Conservation (phyloP, 2,329 filamentous ascomycete genomes). For the Byssochlamys sp. region DNA sequence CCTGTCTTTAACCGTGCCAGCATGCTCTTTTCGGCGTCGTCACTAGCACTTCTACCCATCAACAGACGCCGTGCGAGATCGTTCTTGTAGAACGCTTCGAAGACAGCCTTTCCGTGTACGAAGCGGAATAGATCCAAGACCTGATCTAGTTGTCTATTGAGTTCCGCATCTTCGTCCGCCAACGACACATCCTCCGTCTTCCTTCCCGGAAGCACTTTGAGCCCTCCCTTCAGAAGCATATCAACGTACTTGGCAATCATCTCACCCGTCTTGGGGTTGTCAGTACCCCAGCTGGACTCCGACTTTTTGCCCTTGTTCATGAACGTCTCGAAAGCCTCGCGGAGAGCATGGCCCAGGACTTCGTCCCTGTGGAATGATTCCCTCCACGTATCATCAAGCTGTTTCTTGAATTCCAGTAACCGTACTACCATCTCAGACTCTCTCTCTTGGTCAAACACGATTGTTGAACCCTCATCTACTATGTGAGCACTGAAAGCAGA, state of each 20-base stretch:
- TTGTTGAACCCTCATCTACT: slow-evolving; percentile 58
- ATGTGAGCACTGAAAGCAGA: slow-evolving; percentile 72
- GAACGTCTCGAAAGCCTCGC: slow-evolving; percentile 78
- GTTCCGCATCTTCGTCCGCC: slow-evolving; percentile 80
- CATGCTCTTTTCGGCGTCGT: slow-evolving; percentile 94
- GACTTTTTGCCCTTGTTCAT: slow-evolving; percentile 79
- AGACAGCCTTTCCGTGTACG: slow-evolving; percentile 92
- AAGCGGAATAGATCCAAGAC: slow-evolving; percentile 92
- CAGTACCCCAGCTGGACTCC: slow-evolving; percentile 62
- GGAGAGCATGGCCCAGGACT: slow-evolving; percentile 65
- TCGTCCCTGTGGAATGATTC: slow-evolving; percentile 69
- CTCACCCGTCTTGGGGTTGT: slow-evolving; percentile 89
- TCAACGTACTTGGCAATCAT: slow-evolving; percentile 99
- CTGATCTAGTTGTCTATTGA: slow-evolving; percentile 85
- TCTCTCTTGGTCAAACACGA: slow-evolving; percentile 70
- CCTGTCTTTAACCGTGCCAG: slow-evolving; percentile 72
- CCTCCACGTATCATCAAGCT: slow-evolving; percentile 66
- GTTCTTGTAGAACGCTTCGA: slow-evolving; percentile 98
- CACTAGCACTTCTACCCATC: slow-evolving; percentile 84
- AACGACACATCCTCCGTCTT: slow-evolving; percentile 44
- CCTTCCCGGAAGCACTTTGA: slow-evolving; percentile 57
- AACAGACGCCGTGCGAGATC: slow-evolving; percentile 81
- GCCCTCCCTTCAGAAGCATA: slow-evolving; percentile 71
- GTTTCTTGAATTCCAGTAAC: slow-evolving; percentile 68
- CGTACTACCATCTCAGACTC: slow-evolving; percentile 78